Evolutionary conservation across 306 rosid genomes (phyloP).

Genomic region (Elaeagnus macrophylla): DNA sequence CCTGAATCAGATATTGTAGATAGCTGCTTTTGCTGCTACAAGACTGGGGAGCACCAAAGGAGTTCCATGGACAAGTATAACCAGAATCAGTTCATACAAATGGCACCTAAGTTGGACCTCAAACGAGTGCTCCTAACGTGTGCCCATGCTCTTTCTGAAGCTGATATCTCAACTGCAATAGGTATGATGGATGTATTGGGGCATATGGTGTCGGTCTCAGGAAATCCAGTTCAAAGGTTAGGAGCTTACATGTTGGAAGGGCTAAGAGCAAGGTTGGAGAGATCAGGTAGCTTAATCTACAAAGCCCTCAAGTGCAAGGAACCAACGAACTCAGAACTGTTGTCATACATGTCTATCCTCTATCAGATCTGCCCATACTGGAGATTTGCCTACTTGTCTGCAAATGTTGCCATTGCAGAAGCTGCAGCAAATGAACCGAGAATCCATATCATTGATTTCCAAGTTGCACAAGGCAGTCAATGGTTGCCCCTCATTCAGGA

Average conservation of each 20-base stretch:
- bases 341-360: conserved; percentile 64
- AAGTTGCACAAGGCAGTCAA: conserved; percentile 86
- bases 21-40: conserved; percentile 37
- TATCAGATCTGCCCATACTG: conserved; percentile 68
- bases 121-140: conserved; percentile 41
- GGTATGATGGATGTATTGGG: conserved; percentile 51
- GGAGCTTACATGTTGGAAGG: conserved; percentile 98
- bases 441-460: conserved; percentile 89
- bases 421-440: conserved; percentile 56
- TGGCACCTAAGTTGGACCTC: conserved; percentile 43
- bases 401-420: conserved; percentile 57
- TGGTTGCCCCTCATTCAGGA: conserved; percentile 51
- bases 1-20: conserved; percentile 53
- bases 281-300: conserved; percentile 79
- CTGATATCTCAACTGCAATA: conserved; percentile 31
- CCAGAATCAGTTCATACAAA: conserved; percentile 33
- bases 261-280: conserved; percentile 69
- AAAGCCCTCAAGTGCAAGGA: conserved; percentile 59
- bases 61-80: conserved; percentile 21
- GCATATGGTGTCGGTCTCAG: conserved; percentile 74
- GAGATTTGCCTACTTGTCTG: conserved; percentile 60
- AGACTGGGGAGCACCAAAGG: conserved; percentile 17
- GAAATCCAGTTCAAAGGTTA: conserved; percentile 67
- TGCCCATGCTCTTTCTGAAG: conserved; percentile 48
- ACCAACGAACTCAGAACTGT: conserved; percentile 65